Evolutionary conservation across 106 monocot species (phyloP).

Genomic region (Apostasia shenzhenica): DNA sequence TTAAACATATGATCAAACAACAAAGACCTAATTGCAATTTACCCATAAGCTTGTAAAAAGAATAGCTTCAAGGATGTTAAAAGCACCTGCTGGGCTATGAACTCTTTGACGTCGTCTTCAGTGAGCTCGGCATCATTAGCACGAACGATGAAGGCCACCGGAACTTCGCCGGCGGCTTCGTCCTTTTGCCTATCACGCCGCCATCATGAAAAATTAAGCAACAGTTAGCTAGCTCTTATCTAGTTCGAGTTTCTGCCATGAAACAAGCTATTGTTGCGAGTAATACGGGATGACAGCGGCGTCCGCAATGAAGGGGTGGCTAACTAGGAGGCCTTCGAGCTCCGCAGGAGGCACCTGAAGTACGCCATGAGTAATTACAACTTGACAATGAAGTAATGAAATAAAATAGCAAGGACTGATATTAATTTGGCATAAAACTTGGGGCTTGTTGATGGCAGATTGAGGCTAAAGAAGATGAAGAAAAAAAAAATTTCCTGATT

Average conservation of each 20-base stretch:
- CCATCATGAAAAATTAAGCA: not conserved
- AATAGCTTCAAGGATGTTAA: too few relatives aligned
- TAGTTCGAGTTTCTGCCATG: too few relatives aligned
- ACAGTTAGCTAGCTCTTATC: not conserved
- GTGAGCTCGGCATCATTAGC: conserved; percentile 30
- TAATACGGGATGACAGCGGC: conserved; percentile 88
- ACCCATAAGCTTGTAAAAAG: too few relatives aligned
- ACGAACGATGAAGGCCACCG: conserved; percentile 76
- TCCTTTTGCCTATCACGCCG: conserved; percentile 49
- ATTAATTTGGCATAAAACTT: too few relatives aligned
- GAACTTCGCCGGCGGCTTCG: conserved; percentile 80
- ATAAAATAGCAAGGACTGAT: too few relatives aligned
- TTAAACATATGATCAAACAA: too few relatives aligned
- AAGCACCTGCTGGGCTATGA: conserved; percentile 77
- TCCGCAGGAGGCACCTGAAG: conserved; percentile 89
- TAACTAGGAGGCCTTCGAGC: conserved; percentile 61
- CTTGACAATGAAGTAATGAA: too few relatives aligned
- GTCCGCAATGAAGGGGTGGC: conserved; percentile 65
- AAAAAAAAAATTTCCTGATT: too few relatives aligned
- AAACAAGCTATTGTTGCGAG: not conserved
- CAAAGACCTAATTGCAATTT: too few relatives aligned
- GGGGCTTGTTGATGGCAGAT: too few relatives aligned
- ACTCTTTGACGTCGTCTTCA: conserved; percentile 70
- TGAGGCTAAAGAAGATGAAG: too few relatives aligned
- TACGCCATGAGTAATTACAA: not conserved